These are phyloP conservation scores for Solanum boliviense DNA, from an alignment of 257 asterid genomes.

Conservation along the genomic window DNA sequence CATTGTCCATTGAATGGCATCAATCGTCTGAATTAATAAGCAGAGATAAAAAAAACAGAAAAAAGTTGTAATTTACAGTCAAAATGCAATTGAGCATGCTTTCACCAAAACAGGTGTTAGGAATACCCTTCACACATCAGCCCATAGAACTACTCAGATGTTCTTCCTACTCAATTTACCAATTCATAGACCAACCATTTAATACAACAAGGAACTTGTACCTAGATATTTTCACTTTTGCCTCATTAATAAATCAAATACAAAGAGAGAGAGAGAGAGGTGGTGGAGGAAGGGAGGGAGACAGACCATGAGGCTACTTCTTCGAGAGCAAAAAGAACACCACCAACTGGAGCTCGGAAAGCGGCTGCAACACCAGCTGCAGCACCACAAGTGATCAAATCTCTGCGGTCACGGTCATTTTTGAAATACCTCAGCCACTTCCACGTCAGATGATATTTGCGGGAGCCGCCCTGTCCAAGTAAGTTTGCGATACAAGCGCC, in stretches of 20 bases:
- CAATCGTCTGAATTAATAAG: background rate
- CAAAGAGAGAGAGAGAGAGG: background rate
- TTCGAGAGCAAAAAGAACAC: slow-evolving; percentile 97
- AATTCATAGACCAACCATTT: background rate
- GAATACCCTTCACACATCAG: background rate
- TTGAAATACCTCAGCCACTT: slow-evolving; percentile 85
- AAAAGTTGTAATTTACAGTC: background rate
- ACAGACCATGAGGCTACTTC: slow-evolving; percentile 96
- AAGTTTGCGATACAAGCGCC: slow-evolving; percentile 96
- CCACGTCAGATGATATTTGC: slow-evolving; percentile 91
- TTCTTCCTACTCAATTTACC: background rate
- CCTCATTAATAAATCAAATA: background rate
- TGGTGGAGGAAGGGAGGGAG: background rate
- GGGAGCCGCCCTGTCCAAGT: slow-evolving; percentile 99
- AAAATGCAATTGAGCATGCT: background rate
- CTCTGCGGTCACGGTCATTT: slow-evolving; percentile 93
- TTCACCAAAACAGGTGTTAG: background rate
- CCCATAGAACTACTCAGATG: background rate
- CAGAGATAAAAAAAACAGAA: background rate
- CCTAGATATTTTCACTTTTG: background rate
- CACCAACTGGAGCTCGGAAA: slow-evolving; percentile 99
- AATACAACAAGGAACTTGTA: background rate
- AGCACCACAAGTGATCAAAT: slow-evolving; percentile 96
- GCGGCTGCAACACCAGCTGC: slow-evolving; percentile 99
- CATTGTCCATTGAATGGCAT: background rate